These are phyloP conservation scores for Aspergillus udagawae DNA, from an alignment of 2,329 filamentous ascomycete genomes.

Conservation along the genomic window DNA sequence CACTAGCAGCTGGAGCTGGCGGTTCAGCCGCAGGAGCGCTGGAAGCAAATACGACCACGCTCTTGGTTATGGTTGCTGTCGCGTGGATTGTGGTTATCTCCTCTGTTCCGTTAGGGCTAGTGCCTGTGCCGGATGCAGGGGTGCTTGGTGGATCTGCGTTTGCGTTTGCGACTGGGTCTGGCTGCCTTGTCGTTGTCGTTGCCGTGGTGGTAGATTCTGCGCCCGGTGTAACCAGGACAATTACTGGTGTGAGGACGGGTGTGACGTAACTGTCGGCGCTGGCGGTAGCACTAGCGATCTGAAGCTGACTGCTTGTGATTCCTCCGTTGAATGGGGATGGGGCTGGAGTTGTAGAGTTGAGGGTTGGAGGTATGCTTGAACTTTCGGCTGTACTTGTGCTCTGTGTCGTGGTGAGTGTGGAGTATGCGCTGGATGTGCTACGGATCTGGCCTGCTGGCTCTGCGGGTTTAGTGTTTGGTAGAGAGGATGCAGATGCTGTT, in stretches of 20 bases:
- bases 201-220: neutral
- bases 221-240: constrained; percentile 6
- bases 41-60: neutral
- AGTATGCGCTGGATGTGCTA: neutral
- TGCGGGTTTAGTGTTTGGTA: neutral
- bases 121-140: neutral
- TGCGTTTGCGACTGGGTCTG: neutral
- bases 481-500: neutral
- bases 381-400: neutral
- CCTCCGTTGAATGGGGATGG: neutral
- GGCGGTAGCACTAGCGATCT: neutral
- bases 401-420: neutral
- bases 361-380: neutral
- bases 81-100: neutral
- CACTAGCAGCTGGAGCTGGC: neutral
- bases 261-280: neutral
- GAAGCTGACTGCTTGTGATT: neutral
- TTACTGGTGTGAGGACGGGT: neutral
- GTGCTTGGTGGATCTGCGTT: too few species aligned
- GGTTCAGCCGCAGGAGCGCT: neutral
- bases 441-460: neutral
- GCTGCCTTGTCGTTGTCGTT: neutral
- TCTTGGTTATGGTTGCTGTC: neutral
- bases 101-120: neutral
- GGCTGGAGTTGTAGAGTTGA: neutral